Evolutionary conservation across 108 stramenopile species (phyloP).

Genomic region (Poteriospumella lacustris): DNA sequence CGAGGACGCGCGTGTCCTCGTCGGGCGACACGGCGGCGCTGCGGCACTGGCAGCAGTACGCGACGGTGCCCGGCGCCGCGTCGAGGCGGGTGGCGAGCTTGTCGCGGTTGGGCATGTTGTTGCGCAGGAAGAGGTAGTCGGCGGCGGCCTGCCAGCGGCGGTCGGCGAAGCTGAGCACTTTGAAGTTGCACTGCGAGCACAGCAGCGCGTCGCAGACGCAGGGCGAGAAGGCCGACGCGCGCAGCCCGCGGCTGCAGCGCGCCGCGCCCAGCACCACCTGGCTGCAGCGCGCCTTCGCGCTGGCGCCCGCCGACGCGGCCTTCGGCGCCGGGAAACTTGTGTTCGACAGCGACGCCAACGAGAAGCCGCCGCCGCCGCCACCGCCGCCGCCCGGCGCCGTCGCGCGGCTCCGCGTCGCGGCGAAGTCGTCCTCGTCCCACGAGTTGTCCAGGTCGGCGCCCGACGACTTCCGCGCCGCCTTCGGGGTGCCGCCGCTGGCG

Average conservation of each 20-base stretch:
- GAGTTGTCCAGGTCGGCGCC: too few relatives aligned
- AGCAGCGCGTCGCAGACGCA: not conserved
- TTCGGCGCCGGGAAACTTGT: not conserved
- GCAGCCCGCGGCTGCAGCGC: not conserved
- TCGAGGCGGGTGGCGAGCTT: not conserved
- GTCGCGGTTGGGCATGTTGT: not conserved
- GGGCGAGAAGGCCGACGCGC: not conserved
- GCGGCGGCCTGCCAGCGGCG: not conserved
- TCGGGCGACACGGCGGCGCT: not conserved
- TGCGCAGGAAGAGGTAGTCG: constrained; percentile 25
- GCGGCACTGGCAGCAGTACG: constrained; percentile 24
- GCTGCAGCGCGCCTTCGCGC: too few relatives aligned
- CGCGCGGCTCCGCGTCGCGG: not conserved
- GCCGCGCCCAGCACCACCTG: not conserved
- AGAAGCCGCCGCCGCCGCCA: not conserved
- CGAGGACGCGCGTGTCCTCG: not conserved
- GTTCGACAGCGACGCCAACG: not conserved
- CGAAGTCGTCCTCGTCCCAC: too few relatives aligned
- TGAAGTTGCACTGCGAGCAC: constrained; percentile 25
- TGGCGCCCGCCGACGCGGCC: too few relatives aligned
- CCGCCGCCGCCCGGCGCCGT: not conserved
- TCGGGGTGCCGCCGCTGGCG: not conserved
- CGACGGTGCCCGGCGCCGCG: not conserved
- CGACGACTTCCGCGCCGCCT: not conserved
- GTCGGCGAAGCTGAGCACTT: not conserved